Evolutionary conservation across 768 basidiomycete genomes (phyloP).

Genomic region (Kockovaella imperatae): DNA sequence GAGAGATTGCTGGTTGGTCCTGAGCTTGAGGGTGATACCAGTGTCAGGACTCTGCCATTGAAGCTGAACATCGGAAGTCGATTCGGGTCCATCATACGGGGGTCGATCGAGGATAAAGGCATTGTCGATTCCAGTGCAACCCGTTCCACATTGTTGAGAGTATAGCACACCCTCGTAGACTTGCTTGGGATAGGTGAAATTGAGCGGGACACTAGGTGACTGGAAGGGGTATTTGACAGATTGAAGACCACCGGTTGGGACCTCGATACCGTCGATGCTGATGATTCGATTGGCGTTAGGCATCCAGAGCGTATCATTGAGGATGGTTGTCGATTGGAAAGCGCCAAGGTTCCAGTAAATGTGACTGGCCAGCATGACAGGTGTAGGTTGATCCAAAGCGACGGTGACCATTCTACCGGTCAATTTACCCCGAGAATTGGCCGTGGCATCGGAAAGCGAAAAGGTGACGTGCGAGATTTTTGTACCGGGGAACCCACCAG

Average conservation of each 20-base stretch:
- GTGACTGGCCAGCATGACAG: conserved; percentile 34
- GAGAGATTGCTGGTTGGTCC: conserved; percentile 18
- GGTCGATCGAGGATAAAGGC: conserved; percentile 27
- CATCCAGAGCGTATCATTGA: conserved; percentile 24
- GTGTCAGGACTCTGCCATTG: conserved; percentile 11
- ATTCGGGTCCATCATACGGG: background rate
- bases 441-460: conserved; percentile 1
- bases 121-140: conserved; percentile 25
- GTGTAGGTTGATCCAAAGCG: conserved; percentile 20
- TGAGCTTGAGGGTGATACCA: conserved; percentile 19
- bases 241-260: conserved; percentile 28
- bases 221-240: conserved; percentile 12
- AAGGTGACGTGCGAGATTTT: conserved; percentile 26
- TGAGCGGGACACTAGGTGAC: conserved; percentile 8
- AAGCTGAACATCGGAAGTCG: conserved; percentile 4
- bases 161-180: conserved; percentile 12
- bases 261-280: conserved; percentile 23
- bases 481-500: conserved; percentile 54
- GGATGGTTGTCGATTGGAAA: conserved; percentile 18
- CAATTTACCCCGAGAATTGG: conserved; percentile 16
- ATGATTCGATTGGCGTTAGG: conserved; percentile 25
- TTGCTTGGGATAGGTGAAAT: conserved; percentile 17
- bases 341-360: conserved; percentile 37
- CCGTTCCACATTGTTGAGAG: conserved; percentile 19
- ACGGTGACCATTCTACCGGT: conserved; percentile 17